Conservation (phyloP, 257 asterid genomes). For the Jacaranda copaia region DNA sequence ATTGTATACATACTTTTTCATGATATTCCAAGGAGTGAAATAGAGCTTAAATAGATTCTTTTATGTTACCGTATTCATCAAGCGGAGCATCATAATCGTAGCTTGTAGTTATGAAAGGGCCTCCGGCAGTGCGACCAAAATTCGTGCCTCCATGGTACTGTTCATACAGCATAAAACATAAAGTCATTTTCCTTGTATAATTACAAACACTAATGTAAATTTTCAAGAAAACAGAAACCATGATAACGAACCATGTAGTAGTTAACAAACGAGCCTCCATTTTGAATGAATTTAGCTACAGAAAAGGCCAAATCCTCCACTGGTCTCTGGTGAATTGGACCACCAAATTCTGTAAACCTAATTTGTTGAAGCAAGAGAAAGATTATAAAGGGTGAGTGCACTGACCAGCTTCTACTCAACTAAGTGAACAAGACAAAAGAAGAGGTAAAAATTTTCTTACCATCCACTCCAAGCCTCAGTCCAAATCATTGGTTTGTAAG, state of each 20-base stretch:
- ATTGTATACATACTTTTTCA: not conserved
- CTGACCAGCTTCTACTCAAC: not conserved
- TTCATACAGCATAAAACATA: slow-evolving; percentile 11
- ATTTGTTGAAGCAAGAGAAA: slow-evolving; percentile 9
- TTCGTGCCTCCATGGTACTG: slow-evolving; percentile 96
- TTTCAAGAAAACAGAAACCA: not conserved
- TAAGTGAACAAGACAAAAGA: not conserved
- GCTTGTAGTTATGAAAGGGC: slow-evolving; percentile 91
- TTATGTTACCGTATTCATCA: slow-evolving; percentile 72
- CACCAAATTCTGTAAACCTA: slow-evolving; percentile 94
- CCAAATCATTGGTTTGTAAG: slow-evolving; percentile 95
- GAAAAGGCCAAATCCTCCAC: slow-evolving; percentile 95
- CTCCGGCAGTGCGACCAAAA: slow-evolving; percentile 94
- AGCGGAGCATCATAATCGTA: slow-evolving; percentile 96
- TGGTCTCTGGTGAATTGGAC: slow-evolving; percentile 84
- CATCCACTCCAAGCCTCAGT: slow-evolving; percentile 99
- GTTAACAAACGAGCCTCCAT: slow-evolving; percentile 89
- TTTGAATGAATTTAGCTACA: slow-evolving; percentile 86
- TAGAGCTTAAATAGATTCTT: slow-evolving; percentile 13
- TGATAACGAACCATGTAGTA: slow-evolving; percentile 86
- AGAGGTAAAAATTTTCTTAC: slow-evolving; percentile 39
- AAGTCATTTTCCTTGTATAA: not conserved
- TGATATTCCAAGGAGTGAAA: slow-evolving; percentile 3
- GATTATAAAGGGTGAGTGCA: slow-evolving; percentile 31
- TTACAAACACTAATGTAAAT: not conserved